These are phyloP conservation scores for Leccinum obscurum DNA, from an alignment of 768 basidiomycete genomes.

Conservation along the genomic window DNA sequence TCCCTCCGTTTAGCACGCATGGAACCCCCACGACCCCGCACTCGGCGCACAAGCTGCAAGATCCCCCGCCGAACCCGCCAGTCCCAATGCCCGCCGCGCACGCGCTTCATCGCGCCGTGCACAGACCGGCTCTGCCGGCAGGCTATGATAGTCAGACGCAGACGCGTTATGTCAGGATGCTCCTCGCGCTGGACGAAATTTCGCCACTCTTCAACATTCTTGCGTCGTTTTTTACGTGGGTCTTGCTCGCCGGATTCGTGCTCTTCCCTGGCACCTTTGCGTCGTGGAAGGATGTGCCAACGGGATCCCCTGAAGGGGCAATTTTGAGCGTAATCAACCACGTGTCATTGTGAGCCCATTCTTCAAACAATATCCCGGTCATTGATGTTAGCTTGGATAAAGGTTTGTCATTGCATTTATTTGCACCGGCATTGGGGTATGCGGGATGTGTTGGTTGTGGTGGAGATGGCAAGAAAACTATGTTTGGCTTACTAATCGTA, in stretches of 20 bases:
- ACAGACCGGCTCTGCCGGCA: conserved; percentile 25
- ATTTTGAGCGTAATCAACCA: conserved; percentile 41
- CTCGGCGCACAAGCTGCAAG: conserved; percentile 1
- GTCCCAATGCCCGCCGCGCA: conserved; percentile 11
- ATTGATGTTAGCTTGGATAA: conserved; percentile 5
- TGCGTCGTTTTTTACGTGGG: conserved; percentile 63
- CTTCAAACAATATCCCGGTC: not conserved
- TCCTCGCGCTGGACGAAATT: conserved; percentile 59
- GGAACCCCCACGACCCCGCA: conserved; percentile 1
- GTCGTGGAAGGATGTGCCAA: conserved; percentile 34
- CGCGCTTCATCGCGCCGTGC: conserved; percentile 19
- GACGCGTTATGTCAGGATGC: conserved; percentile 61
- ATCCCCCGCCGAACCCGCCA: not conserved
- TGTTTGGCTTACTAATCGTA: conserved; percentile 55
- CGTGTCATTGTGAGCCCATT: conserved; percentile 44
- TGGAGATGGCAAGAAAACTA: conserved; percentile 62
- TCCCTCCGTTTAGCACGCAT: conserved; percentile 1
- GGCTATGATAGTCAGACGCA: conserved; percentile 26
- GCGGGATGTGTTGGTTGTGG: conserved; percentile 60
- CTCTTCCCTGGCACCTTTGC: conserved; percentile 64
- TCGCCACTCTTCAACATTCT: conserved; percentile 48
- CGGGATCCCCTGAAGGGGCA: conserved; percentile 32
- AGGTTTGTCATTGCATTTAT: conserved; percentile 56
- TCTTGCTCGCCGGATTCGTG: conserved; percentile 60
- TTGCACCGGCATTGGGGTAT: conserved; percentile 53